Evolutionary conservation across 495 filamentous ascomycete species (phyloP), one percentile per base, ranked within the genome.

Genomic region (Penicillium lividum): DNA sequence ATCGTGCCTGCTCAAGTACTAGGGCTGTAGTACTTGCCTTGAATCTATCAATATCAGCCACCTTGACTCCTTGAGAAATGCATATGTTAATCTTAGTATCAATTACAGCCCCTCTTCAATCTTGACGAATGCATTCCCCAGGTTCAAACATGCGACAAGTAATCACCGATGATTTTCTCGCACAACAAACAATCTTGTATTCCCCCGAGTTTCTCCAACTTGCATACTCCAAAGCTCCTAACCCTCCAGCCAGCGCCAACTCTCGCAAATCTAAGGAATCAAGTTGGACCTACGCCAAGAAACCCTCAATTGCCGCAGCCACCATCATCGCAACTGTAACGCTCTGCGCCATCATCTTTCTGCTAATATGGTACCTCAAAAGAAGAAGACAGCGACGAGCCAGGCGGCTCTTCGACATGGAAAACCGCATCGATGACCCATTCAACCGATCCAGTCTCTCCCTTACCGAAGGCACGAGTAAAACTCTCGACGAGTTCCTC

Each of bases 401-500:
- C 4, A 54, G 52, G 7, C 51, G 52, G 5, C 47, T 43, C 5
- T 54, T 30, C 18, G 25, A 46, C 25, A 34, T 43, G 7, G 27
- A 22, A 30, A 49, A 46, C 22, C 34, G 44, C 45, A 48, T n/a
- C 52, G 40, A 63, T 31, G 58, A 65, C 30, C 38, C 43, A 8
- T 71, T 68, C 42, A 38, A 31, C 8, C 54, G 57, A 8, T 70
- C 68, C 1, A 40, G 54, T 7, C 38, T 70, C 4, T 56, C 56
- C 10, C 38, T 70, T 11, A 57, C 33, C 7, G 61, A 62, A 27
- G 68, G 63, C 18, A 63, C 59, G 22, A 63, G 56, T 61, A 57
- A 53, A 25, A 47, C 51, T 2, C 46, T 66, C 7, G 61, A 70
- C 27, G 51, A 53, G 5, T 68, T 66, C 34, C 66, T 70, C 49